Evolutionary conservation across 2,329 filamentous ascomycete genomes (phyloP).

Genomic region (Fusarium tuaranense): DNA sequence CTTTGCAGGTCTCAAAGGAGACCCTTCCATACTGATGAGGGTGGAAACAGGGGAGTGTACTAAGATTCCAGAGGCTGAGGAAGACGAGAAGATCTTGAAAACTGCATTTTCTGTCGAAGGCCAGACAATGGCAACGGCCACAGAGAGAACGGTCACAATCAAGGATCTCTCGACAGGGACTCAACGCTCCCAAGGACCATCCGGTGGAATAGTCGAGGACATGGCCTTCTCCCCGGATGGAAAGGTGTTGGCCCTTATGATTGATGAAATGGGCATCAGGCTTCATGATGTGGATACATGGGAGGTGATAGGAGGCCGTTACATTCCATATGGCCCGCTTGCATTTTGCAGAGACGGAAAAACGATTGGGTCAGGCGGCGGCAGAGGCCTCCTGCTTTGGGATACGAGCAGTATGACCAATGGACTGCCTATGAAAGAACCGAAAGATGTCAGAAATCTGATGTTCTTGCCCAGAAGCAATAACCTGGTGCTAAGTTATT

Average conservation of each 20-base stretch:
- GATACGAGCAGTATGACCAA: background rate
- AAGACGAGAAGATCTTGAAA: accelerated
- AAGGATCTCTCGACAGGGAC: background rate
- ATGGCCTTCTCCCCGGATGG: background rate
- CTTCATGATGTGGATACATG: background rate
- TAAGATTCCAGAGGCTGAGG: background rate
- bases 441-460: background rate
- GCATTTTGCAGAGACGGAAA: background rate
- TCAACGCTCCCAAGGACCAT: background rate
- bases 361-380: background rate
- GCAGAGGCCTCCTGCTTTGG: background rate
- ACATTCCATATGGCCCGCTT: no score
- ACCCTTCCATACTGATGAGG: background rate
- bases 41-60: background rate
- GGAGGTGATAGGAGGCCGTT: background rate
- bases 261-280: background rate
- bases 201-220: accelerated
- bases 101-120: background rate
- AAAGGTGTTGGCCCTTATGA: background rate
- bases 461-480: background rate
- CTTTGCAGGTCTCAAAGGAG: background rate
- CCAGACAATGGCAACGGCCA: background rate
- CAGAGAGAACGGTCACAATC: background rate
- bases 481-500: background rate
- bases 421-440: background rate